Conservation (phyloP, 2,329 filamentous ascomycete species). For the Venturia carpophila region DNA sequence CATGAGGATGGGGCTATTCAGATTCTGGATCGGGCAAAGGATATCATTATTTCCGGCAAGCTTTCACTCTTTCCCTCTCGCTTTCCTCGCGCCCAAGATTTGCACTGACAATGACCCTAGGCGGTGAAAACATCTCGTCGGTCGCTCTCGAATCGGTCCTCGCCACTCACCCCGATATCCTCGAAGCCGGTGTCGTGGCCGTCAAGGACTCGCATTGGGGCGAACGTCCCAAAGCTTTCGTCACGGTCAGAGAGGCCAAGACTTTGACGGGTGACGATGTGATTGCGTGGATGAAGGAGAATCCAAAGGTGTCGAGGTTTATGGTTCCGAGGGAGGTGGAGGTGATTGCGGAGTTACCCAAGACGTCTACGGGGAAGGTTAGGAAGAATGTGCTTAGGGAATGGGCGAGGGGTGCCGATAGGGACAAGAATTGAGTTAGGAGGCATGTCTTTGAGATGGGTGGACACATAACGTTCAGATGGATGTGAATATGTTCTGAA, state of each 20-base stretch:
- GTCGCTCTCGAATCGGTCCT: slow-evolving; percentile 88
- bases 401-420: slow-evolving; percentile 56
- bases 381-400: slow-evolving; percentile 88
- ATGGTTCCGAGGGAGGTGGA: slow-evolving; percentile 74
- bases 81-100: not conserved
- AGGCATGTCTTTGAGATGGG: not conserved
- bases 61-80: not conserved
- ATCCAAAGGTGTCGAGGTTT: slow-evolving; percentile 77
- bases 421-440: not conserved
- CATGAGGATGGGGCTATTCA: slow-evolving; percentile 84
- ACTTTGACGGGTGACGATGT: slow-evolving; percentile 57
- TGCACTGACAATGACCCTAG: slow-evolving; percentile 36
- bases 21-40: slow-evolving; percentile 89
- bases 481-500: not conserved
- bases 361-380: slow-evolving; percentile 95
- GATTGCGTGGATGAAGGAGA: slow-evolving; percentile 76
- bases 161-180: slow-evolving; percentile 75
- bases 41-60: slow-evolving; percentile 92
- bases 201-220: slow-evolving; percentile 88
- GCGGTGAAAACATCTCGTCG: slow-evolving; percentile 94
- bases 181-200: slow-evolving; percentile 87
- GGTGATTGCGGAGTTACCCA: slow-evolving; percentile 79
- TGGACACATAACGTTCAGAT: not conserved
- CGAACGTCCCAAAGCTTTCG: slow-evolving; percentile 87
- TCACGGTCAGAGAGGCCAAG: slow-evolving; percentile 69